Conservation (phyloP, 495 filamentous ascomycete genomes). For the Penicillium angulare region DNA sequence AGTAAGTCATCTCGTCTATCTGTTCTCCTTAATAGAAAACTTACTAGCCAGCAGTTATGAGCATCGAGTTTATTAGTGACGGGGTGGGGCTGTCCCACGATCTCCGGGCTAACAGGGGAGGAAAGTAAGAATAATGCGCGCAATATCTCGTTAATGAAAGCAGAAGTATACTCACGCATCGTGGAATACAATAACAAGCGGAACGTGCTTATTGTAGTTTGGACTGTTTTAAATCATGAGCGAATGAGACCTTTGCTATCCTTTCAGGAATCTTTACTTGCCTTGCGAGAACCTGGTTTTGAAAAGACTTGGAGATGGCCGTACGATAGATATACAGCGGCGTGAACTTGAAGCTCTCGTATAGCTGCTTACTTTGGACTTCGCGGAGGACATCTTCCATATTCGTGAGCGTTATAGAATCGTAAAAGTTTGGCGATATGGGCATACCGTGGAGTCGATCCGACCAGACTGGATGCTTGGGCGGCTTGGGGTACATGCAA, state of each 20-base stretch:
- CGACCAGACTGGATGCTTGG: conserved; percentile 30
- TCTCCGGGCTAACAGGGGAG: conserved; percentile 57
- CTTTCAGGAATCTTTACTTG: conserved; percentile 28
- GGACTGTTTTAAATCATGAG: conserved; percentile 31
- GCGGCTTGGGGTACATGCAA: conserved; percentile 53
- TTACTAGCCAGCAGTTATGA: conserved; percentile 83
- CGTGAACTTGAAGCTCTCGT: conserved; percentile 69
- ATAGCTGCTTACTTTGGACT: conserved; percentile 67
- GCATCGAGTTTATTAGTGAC: conserved; percentile 68
- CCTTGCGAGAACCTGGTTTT: conserved; percentile 88
- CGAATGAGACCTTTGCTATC: background rate
- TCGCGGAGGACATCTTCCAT: conserved; percentile 65
- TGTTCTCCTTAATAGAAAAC: conserved; percentile 27
- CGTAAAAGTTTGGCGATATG: background rate
- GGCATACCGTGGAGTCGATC: conserved; percentile 55
- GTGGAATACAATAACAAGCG: conserved; percentile 76
- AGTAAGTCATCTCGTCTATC: background rate
- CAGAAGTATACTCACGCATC: conserved; percentile 60
- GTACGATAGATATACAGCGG: conserved; percentile 71
- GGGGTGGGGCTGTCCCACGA: conserved; percentile 65
- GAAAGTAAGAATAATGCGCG: background rate
- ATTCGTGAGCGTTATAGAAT: background rate
- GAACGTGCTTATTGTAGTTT: conserved; percentile 50
- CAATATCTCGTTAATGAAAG: background rate
- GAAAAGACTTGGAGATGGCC: conserved; percentile 70